A percentile compares a stretch with the other conserved stretches of the same genome.
phyloP scores from a whole-genome alignment of 2,329 filamentous ascomycete genomes.

The Aspergillus pseudoviridinutans region DNA sequence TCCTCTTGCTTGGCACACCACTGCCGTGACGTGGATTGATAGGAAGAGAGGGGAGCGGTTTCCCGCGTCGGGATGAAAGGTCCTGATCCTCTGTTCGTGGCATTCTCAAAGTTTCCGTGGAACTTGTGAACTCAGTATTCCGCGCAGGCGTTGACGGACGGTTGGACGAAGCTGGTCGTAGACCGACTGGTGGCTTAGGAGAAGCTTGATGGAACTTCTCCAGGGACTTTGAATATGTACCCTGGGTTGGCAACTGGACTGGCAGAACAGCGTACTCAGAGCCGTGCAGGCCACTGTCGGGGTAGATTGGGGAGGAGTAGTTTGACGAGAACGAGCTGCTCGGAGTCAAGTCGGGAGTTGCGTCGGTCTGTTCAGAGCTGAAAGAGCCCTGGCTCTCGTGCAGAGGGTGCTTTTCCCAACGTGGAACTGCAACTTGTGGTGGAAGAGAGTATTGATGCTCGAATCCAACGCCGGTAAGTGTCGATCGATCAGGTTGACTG shows the following conservation, averaged over 20 bases:
- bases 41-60: slow-evolving; percentile 30
- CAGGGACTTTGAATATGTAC: slow-evolving; percentile 10
- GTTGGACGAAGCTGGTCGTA: slow-evolving; percentile 20
- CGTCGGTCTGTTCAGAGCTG: slow-evolving; percentile 31
- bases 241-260: slow-evolving; percentile 19
- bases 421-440: slow-evolving; percentile 21
- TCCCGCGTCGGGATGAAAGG: slow-evolving; percentile 26
- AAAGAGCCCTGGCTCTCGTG: slow-evolving; percentile 33
- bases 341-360: slow-evolving; percentile 35
- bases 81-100: slow-evolving; percentile 20
- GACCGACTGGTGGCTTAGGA: slow-evolving; percentile 13
- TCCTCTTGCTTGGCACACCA: slow-evolving; percentile 20
- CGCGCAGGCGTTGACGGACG: slow-evolving; percentile 21
- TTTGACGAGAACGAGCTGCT: slow-evolving; percentile 39
- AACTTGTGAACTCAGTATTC: slow-evolving; percentile 16
- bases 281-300: slow-evolving; percentile 23
- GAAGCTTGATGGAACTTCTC: slow-evolving; percentile 23
- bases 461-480: slow-evolving; percentile 28
- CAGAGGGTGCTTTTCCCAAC: slow-evolving; percentile 17
- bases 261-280: slow-evolving; percentile 21
- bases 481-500: slow-evolving; percentile 23
- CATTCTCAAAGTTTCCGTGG: slow-evolving; percentile 31
- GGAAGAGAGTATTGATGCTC: slow-evolving; percentile 29
- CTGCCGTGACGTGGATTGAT: slow-evolving; percentile 21
- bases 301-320: slow-evolving; percentile 28